Evolutionary conservation across 2,329 filamentous ascomycete species (phyloP), one percentile per base, ranked within the genome.

Genomic region (Periglandula ipomoeae): DNA sequence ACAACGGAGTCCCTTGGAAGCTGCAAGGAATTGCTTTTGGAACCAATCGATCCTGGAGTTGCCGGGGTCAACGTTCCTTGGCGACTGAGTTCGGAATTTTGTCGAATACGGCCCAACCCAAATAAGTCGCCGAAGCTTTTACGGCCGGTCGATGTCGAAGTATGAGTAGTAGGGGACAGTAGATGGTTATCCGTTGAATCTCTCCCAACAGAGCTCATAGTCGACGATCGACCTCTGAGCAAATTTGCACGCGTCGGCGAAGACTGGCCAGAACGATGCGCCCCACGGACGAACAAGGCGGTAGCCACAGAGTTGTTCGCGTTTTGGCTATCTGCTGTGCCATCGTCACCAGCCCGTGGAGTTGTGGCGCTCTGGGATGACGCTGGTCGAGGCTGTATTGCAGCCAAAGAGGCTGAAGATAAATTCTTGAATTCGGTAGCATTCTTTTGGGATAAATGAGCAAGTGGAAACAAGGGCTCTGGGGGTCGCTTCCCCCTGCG

Each of bases 51-150:
- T 8, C 76, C 81, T 17, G 89, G 87, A 2, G 84, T 89, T 10
- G 76, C 79, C 20, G 82, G 77, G 8, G 81, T 82, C 46, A 82
- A 67, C n/a, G 83, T 83, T 13, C 83, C 84, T 59, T 87, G 80
- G 15, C 83, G 78, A 23, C 74, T 76, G 5, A 84, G 77, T 43
- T 95, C 89, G 1, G 87, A 87, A 57, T 88, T 87, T 59, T 94
- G 87, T 44, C 91, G 80, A 51, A 95, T 76, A 53, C 90, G 81
- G 53, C 81, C 78, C 19, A 96, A 70, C 13, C 81, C 84, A 58
- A 98, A 82, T 19, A 97, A 72, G 56, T 95, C 93, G 47, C 90
- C 89, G 58, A 98, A 89, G 66, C 91, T 97, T 66, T 90, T 93
- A 48, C 93, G 80, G 5, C 90, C 89, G n/a, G 85, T 91, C 0